Conservation (phyloP, 257 asterid species). For the Lycium barbarum region DNA sequence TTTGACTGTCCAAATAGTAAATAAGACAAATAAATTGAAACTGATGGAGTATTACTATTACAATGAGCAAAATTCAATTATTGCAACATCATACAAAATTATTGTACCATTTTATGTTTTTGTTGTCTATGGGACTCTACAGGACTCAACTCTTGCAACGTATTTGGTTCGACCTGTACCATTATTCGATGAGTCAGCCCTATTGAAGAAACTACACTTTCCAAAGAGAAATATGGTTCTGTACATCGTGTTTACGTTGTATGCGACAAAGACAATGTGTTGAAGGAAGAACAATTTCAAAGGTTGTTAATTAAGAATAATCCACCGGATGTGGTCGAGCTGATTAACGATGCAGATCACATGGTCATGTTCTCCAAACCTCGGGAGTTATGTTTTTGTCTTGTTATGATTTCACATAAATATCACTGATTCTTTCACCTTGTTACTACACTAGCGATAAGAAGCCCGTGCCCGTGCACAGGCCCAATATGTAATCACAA, state of each 20-base stretch:
- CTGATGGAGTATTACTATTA: no score
- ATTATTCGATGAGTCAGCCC: not conserved
- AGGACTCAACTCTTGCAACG: slow-evolving; percentile 52
- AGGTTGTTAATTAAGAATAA: slow-evolving; percentile 48
- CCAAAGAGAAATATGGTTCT: slow-evolving; percentile 44
- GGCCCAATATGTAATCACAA: no score
- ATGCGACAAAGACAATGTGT: slow-evolving; percentile 37
- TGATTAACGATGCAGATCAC: slow-evolving; percentile 49
- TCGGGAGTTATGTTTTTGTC: slow-evolving; percentile 38
- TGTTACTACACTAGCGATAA: not conserved
- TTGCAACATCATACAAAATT: no score
- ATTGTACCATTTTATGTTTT: no score
- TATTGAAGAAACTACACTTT: not conserved
- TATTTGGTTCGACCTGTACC: slow-evolving; percentile 44
- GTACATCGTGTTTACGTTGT: slow-evolving; percentile 48
- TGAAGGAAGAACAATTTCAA: slow-evolving; percentile 31
- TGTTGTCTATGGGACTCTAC: not conserved
- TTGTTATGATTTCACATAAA: slow-evolving; percentile 34
- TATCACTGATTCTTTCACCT: not conserved
- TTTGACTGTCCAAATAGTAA: no score
- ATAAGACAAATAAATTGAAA: no score
- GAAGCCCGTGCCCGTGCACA: no score
- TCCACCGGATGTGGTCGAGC: slow-evolving; percentile 46
- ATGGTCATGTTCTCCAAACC: slow-evolving; percentile 56
- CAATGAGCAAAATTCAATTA: no score